Conservation (phyloP, 352 stramenopile genomes). For the Discostella stelligera region DNA sequence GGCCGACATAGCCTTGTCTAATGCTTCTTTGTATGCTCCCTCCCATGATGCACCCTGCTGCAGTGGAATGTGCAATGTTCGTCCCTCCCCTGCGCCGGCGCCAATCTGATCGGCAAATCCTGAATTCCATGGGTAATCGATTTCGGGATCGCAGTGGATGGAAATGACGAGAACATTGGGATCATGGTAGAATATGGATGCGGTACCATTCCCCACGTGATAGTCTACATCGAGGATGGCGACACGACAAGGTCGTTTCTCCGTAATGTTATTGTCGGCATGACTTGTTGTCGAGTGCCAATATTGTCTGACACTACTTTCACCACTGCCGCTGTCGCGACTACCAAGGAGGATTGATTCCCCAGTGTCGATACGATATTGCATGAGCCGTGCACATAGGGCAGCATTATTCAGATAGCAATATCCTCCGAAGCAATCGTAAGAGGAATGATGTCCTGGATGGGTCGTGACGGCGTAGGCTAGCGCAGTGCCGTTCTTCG, state of each 20-base stretch:
- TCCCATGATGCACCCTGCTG: slow-evolving; percentile 58
- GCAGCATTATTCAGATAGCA: slow-evolving; percentile 76
- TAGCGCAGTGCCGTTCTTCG: neutral
- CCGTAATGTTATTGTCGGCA: neutral
- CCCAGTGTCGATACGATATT: slow-evolving; percentile 27
- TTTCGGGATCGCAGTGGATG: slow-evolving; percentile 72
- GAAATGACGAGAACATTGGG: slow-evolving; percentile 60
- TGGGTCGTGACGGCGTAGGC: slow-evolving; percentile 69
- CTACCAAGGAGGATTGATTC: slow-evolving; percentile 6
- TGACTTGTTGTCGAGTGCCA: slow-evolving; percentile 11
- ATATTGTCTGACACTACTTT: slow-evolving; percentile 19
- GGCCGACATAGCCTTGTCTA: slow-evolving; percentile 51
- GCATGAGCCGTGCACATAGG: slow-evolving; percentile 51
- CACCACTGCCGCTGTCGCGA: slow-evolving; percentile 8
- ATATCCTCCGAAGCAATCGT: slow-evolving; percentile 74
- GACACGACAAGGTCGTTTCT: slow-evolving; percentile 18
- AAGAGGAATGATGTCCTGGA: slow-evolving; percentile 73
- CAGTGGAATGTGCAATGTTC: slow-evolving; percentile 68
- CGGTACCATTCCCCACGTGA: slow-evolving; percentile 70
- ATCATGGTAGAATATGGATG: slow-evolving; percentile 74
- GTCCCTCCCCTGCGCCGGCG: slow-evolving; percentile 30
- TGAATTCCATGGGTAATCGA: slow-evolving; percentile 77
- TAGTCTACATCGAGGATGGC: slow-evolving; percentile 77
- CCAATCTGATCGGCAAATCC: slow-evolving; percentile 72
- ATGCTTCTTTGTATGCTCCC: slow-evolving; percentile 41